Base-by-base conservation (phyloP, 2,329 filamentous ascomycete genomes). In the Elsinoe perseae region DNA sequence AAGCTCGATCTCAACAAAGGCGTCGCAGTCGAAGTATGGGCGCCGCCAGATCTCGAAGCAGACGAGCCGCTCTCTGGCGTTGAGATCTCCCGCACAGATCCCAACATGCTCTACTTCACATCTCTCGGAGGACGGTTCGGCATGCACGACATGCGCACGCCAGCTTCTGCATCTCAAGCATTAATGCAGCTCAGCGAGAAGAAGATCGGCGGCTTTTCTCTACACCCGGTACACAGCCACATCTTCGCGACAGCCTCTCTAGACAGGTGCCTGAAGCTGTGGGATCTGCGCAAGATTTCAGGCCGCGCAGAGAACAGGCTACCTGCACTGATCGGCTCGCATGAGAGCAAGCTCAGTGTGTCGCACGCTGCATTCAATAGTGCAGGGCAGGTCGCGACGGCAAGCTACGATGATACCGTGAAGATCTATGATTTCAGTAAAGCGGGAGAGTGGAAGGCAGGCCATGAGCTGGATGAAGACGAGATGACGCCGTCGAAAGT, bases 171-270 rank as follows among this genome's bases (percentile, higher is more conserved):
- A 2, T 78, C 80, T 0, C 63, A 72, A 0, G 81, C 89, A 14
- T 74, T 87, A 1, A 95, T 89, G 80, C 78, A 82, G 7, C 75
- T 97, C 0, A 87, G 85, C 0, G 90, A 95, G 54, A 91, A 95
- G 69, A 98, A 98, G 67, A 96, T 98, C 55, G 93, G 93, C 16
- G 93, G 93, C 0, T 97, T 97, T 70, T 87, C 85, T 0, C 71
- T 96, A 1, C 85, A 95, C 64, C 92, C 93, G 0, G 70, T 84
- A 0, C 80, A 89, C 2, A 84, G 90, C 0, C 87, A 97, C 65
- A 81, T 95, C 3, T 72, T 95, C 0, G 89, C 90, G 0, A 97
- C 93, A 0, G 93, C 91, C 0, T 95, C 89, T 0, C 76, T 98
- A 0, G 93, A 98, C 67, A 81, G 92, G 2, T 95, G 85, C 0